Percentiles rank a stretch among this genome's conserved stretches.
Evolutionary conservation across 2,329 filamentous ascomycete genomes (phyloP).

Genomic region (Aspergillus tamarii): DNA sequence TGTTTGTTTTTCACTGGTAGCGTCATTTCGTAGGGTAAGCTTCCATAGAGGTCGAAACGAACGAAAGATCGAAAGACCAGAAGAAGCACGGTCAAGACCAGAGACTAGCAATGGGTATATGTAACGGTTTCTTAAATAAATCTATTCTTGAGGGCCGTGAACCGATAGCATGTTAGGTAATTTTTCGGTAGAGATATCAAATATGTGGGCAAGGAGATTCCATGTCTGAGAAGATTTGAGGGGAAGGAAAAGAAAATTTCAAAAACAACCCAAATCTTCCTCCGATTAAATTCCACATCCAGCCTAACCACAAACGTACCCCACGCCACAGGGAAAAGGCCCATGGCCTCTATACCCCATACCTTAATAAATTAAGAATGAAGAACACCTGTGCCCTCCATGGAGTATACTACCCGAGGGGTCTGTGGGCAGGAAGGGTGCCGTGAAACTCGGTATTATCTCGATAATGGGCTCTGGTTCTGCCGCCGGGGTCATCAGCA

Average conservation of each 20-base stretch:
- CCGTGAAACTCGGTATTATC: slow-evolving; percentile 71
- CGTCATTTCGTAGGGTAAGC: background rate
- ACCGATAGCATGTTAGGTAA: too few relatives aligned
- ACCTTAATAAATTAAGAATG: slow-evolving; percentile 29
- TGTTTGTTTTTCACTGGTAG: background rate
- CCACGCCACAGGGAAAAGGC: background rate
- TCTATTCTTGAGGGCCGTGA: background rate
- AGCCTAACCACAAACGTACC: background rate
- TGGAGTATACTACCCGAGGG: slow-evolving; percentile 51
- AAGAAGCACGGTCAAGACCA: background rate
- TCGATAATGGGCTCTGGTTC: slow-evolving; percentile 75
- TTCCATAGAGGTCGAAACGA: background rate
- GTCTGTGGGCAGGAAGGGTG: slow-evolving; percentile 65
- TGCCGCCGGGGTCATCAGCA: slow-evolving; percentile 81
- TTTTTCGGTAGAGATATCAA: background rate
- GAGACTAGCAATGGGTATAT: background rate
- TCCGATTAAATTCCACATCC: too few relatives aligned
- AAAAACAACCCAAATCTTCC: background rate
- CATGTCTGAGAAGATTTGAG: too few relatives aligned
- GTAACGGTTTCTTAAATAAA: background rate
- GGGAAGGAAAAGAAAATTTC: background rate
- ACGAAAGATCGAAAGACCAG: background rate
- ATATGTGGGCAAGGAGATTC: background rate
- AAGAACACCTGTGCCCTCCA: slow-evolving; percentile 32
- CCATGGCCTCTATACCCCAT: slow-evolving; percentile 6